A percentile compares a stretch with the other conserved stretches of the same genome.
These are phyloP conservation scores for Yamadazyma sp. DNA, from an alignment of 805 yeast species.

Conservation along the genomic window DNA sequence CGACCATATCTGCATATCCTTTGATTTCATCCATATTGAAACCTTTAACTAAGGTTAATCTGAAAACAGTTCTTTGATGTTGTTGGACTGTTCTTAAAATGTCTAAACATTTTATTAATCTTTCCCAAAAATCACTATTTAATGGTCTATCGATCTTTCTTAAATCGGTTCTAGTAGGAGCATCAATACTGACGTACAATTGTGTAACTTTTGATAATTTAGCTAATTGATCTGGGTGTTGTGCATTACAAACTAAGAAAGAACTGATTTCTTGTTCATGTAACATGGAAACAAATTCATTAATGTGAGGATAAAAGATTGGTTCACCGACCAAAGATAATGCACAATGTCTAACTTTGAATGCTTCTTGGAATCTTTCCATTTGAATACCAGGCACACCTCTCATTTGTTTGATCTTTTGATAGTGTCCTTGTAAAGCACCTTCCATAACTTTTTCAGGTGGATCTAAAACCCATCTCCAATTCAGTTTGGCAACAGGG, in stretches of 20 bases:
- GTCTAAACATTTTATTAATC: slow-evolving; percentile 76
- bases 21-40: slow-evolving; percentile 79
- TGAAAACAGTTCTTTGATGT: slow-evolving; percentile 86
- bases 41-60: slow-evolving; percentile 88
- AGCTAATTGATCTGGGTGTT: slow-evolving; percentile 83
- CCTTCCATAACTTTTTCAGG: slow-evolving; percentile 84
- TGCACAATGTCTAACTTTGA: slow-evolving; percentile 87
- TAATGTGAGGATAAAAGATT: slow-evolving; percentile 87
- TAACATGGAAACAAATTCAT: slow-evolving; percentile 75
- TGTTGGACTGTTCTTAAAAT: slow-evolving; percentile 68
- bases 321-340: slow-evolving; percentile 93
- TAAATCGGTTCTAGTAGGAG: slow-evolving; percentile 78
- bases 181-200: slow-evolving; percentile 89
- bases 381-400: slow-evolving; percentile 94
- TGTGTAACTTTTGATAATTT: slow-evolving; percentile 78
- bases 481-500: slow-evolving; percentile 85
- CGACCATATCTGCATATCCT: slow-evolving; percentile 86
- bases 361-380: slow-evolving; percentile 88
- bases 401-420: slow-evolving; percentile 88
- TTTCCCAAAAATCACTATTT: slow-evolving; percentile 89
- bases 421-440: slow-evolving; percentile 84
- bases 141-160: slow-evolving; percentile 86
- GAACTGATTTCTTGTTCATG: slow-evolving; percentile 81
- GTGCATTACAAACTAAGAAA: slow-evolving; percentile 92
- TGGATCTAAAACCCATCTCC: slow-evolving; percentile 95